phyloP scores from a whole-genome alignment of 176 grass and related monocot species.

The Saccharum officinarum region DNA sequence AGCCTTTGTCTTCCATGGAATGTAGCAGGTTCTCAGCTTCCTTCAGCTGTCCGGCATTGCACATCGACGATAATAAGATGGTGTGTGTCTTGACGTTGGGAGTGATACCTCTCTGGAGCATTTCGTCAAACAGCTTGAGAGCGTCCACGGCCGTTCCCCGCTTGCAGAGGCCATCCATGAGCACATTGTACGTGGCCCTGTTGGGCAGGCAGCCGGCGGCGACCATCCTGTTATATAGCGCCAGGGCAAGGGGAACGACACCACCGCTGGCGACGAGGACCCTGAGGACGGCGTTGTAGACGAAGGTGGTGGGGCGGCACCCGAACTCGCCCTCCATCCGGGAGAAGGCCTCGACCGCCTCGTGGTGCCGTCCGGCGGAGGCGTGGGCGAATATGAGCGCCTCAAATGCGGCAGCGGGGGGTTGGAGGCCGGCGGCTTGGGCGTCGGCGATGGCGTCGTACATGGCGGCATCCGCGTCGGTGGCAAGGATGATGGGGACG shows the following conservation, averaged over 20 bases:
- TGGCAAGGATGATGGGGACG: slow-evolving; percentile 46
- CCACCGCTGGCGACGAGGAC: slow-evolving; percentile 54
- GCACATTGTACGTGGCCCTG: slow-evolving; percentile 56
- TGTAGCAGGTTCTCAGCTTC: slow-evolving; percentile 49
- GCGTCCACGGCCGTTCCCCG: slow-evolving; percentile 46
- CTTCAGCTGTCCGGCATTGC: slow-evolving; percentile 51
- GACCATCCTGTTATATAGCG: slow-evolving; percentile 79
- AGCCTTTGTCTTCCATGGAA: slow-evolving; percentile 72
- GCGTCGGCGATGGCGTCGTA: slow-evolving; percentile 61
- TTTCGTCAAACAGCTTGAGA: slow-evolving; percentile 79
- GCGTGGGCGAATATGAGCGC: slow-evolving; percentile 60
- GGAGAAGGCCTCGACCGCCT: slow-evolving; percentile 68
- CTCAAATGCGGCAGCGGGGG: slow-evolving; percentile 49
- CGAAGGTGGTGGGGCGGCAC: slow-evolving; percentile 54
- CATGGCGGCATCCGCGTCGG: slow-evolving; percentile 44
- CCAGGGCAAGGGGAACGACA: slow-evolving; percentile 63
- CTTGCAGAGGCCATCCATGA: slow-evolving; percentile 70
- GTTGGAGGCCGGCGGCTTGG: slow-evolving; percentile 27
- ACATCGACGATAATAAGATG: slow-evolving; percentile 61
- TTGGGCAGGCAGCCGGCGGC: slow-evolving; percentile 37
- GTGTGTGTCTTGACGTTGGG: slow-evolving; percentile 58
- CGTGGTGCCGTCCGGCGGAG: slow-evolving; percentile 41
- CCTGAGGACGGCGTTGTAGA: slow-evolving; percentile 67
- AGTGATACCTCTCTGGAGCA: slow-evolving; percentile 55
- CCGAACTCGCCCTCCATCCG: slow-evolving; percentile 76